phyloP scores from a whole-genome alignment of 1,139 yeast genomes.

The Spathaspora jeffriesii region DNA sequence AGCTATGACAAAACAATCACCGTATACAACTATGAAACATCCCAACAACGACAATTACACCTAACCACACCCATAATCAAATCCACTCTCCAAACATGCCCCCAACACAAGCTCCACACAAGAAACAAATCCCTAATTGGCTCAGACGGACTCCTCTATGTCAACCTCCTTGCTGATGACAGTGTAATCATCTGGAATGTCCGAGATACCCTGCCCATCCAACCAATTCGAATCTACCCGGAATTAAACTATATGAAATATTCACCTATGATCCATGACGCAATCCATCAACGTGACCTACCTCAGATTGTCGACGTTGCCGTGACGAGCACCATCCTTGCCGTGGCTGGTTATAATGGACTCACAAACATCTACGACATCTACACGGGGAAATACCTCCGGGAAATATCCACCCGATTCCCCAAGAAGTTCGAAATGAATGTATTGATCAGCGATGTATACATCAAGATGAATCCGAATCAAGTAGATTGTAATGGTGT shows the following conservation, averaged over 20 bases:
- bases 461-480: conserved; percentile 44
- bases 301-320: conserved; percentile 28
- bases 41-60: conserved; percentile 10
- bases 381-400: conserved; percentile 55
- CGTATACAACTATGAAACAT: conserved; percentile 22
- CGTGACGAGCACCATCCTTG: conserved; percentile 46
- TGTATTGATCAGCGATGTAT: conserved; percentile 41
- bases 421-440: conserved; percentile 36
- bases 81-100: conserved; percentile 19
- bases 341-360: conserved; percentile 67
- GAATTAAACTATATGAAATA: conserved; percentile 17
- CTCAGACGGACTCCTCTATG: conserved; percentile 40
- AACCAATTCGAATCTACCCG: conserved; percentile 22
- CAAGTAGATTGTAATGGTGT: conserved; percentile 50
- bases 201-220: conserved; percentile 35
- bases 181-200: conserved; percentile 43
- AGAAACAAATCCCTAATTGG: conserved; percentile 27
- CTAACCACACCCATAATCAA: conserved; percentile 19
- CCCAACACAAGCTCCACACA: conserved; percentile 5
- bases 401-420: conserved; percentile 47
- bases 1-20: conserved; percentile 24
- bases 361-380: conserved; percentile 62
- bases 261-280: conserved; percentile 14
- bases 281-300: conserved; percentile 7
- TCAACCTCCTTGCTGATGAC: conserved; percentile 33